Base-by-base conservation (phyloP, 495 filamentous ascomycete genomes). In the Aspergillus wentii region DNA sequence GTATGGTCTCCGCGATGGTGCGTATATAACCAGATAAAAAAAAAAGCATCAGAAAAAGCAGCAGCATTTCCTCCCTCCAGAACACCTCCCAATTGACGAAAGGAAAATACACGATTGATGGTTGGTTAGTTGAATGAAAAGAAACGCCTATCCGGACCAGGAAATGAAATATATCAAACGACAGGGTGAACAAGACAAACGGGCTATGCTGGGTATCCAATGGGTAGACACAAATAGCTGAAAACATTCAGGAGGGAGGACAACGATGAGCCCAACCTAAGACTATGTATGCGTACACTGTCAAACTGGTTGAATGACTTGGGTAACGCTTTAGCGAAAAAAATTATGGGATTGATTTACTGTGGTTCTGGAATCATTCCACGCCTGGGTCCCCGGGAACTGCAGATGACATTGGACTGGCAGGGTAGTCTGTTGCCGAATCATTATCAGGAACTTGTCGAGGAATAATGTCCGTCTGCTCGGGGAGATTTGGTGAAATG, bases 141-240 rank as follows among this genome's bases (percentile, higher is more conserved):
- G n/a, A n/a, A n/a, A n/a, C n/a, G n/a, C n/a, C n/a, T n/a, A n/a
- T n/a, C n/a, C n/a, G n/a, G n/a, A 30, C 17, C 17, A 32, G 11
- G 11, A 34, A 34, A 30, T 15, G 11, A 15, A 9, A 35, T 16
- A 16, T 14, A 29, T 7, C 8, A 11, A 22, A 33, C 11, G 14
- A 22, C 4, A 36, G 13, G 17, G 18, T n/a, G n/a, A n/a, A n/a
- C n/a, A 31, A 25, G 8, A 20, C 16, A 37, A 32, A 42, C 34
- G 22, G 38, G 51, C 53, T 60, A 60, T 52, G 46, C 42, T 52
- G 61, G 61, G 61, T 64, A 64, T 64, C 56, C 61, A 58, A 52
- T n/a, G n/a, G 40, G 52, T 50, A 59, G 51, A 57, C 49, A 59
- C 46, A 48, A 42, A 43, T 25, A 39, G 34, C 39, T 52, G 35